Evolutionary conservation across 352 stramenopile genomes (phyloP).

Genomic region (Globisporangium polare): DNA sequence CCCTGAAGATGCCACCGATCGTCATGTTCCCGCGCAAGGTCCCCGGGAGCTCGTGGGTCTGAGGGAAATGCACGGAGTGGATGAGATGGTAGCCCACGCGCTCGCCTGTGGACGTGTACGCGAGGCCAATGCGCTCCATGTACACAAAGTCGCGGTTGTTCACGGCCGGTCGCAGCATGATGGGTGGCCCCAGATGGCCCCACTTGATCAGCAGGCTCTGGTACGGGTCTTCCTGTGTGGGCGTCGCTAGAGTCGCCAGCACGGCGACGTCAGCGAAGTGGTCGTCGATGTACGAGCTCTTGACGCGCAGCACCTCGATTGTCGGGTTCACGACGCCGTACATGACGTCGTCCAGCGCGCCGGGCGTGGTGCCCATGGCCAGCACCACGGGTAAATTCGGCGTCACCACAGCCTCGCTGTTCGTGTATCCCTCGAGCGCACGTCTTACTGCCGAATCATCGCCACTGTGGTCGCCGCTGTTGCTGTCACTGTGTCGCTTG

Average conservation of each 20-base stretch:
- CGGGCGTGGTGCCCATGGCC: background rate
- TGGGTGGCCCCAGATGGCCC: slow-evolving; percentile 13
- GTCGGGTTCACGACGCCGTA: slow-evolving; percentile 29
- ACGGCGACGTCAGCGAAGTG: slow-evolving; percentile 2
- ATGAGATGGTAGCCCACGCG: slow-evolving; percentile 33
- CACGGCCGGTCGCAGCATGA: slow-evolving; percentile 10
- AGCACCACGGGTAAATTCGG: slow-evolving; percentile 12
- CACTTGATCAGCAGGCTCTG: slow-evolving; percentile 35
- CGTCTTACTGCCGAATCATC: background rate
- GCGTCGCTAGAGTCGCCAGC: background rate
- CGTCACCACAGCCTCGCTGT: background rate
- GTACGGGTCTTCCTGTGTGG: slow-evolving; percentile 10
- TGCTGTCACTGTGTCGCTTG: background rate
- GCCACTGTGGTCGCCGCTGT: background rate
- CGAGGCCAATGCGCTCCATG: slow-evolving; percentile 31
- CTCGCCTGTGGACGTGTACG: slow-evolving; percentile 23
- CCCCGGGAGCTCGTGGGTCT: slow-evolving; percentile 24
- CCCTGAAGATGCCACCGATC: background rate
- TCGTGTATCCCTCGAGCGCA: background rate
- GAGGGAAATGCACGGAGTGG: slow-evolving; percentile 38
- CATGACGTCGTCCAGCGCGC: slow-evolving; percentile 28
- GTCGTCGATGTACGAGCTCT: slow-evolving; percentile 11
- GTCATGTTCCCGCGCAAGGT: slow-evolving; percentile 20
- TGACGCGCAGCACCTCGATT: slow-evolving; percentile 24
- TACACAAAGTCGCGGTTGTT: slow-evolving; percentile 45